A percentile compares a stretch with the other conserved stretches of the same genome.
Evolutionary conservation across 2,329 filamentous ascomycete species (phyloP).

Genomic region (Verticillium nubilum): DNA sequence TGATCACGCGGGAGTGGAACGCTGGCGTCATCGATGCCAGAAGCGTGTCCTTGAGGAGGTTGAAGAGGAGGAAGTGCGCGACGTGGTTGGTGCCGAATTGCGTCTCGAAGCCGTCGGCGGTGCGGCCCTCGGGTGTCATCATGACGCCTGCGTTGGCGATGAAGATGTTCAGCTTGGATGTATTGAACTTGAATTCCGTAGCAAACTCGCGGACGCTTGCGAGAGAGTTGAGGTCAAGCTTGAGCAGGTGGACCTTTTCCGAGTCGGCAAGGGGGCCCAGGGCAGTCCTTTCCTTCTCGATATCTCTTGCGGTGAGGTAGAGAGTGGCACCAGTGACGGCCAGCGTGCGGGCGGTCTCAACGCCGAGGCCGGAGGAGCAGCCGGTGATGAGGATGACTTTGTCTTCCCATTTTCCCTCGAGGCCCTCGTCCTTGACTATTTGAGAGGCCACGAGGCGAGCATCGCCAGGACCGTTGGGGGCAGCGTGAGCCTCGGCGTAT

Average conservation of each 20-base stretch:
- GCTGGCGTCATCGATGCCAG: slow-evolving; percentile 22
- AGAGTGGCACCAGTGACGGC: slow-evolving; percentile 25
- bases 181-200: slow-evolving; percentile 23
- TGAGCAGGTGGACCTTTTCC: slow-evolving; percentile 19
- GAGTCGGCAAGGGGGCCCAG: slow-evolving; percentile 13
- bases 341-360: slow-evolving; percentile 39
- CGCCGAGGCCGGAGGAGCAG: slow-evolving; percentile 33
- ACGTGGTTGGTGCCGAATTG: slow-evolving; percentile 41
- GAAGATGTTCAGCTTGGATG: slow-evolving; percentile 31
- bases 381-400: slow-evolving; percentile 40
- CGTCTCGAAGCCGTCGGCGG: slow-evolving; percentile 34
- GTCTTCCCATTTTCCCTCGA: slow-evolving; percentile 23
- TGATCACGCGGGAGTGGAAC: slow-evolving; percentile 37
- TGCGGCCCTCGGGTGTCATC: slow-evolving; percentile 24
- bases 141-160: slow-evolving; percentile 41
- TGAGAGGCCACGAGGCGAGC: slow-evolving; percentile 32
- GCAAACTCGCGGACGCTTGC: slow-evolving; percentile 32
- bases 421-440: slow-evolving; percentile 29
- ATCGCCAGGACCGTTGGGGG: slow-evolving; percentile 28
- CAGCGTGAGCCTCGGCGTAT: slow-evolving; percentile 27
- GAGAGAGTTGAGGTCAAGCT: slow-evolving; percentile 32
- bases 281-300: slow-evolving; percentile 17
- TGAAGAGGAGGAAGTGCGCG: slow-evolving; percentile 40
- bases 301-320: slow-evolving; percentile 17
- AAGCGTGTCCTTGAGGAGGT: slow-evolving; percentile 36